These are phyloP conservation scores for Kentomonas sorsogonicus DNA, from an alignment of 208 protist genomes.

Conservation along the genomic window DNA sequence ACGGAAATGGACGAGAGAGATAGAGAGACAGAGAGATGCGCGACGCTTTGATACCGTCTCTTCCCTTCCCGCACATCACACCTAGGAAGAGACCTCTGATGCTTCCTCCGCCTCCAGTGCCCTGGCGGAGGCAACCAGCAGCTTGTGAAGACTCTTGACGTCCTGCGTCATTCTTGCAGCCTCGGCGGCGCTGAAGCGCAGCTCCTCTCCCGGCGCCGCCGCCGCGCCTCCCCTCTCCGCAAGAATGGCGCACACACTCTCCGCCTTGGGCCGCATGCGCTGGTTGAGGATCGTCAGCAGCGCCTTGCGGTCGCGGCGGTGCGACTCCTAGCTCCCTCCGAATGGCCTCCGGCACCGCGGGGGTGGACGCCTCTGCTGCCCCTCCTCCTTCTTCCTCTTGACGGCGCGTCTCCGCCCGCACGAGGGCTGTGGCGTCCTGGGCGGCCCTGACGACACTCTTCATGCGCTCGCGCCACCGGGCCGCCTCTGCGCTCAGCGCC, in stretches of 20 bases:
- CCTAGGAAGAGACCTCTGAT: constrained; percentile 9
- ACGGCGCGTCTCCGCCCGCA: background rate
- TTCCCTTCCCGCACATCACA: background rate
- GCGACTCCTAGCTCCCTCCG: constrained; percentile 14
- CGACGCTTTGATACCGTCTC: background rate
- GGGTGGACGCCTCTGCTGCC: background rate
- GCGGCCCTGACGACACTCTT: too few relatives aligned
- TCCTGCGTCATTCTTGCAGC: constrained; percentile 33
- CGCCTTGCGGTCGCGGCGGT: constrained; percentile 74
- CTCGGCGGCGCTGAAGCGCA: too few relatives aligned
- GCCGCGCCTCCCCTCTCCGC: background rate
- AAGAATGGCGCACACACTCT: constrained; percentile 34
- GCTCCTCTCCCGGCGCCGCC: background rate
- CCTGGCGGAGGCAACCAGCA: constrained; percentile 65
- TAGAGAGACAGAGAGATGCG: too few relatives aligned
- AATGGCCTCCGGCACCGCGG: background rate
- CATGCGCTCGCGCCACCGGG: too few relatives aligned
- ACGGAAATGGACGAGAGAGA: background rate
- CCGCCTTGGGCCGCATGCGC: constrained; percentile 71
- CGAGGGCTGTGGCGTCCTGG: background rate
- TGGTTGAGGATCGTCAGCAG: constrained; percentile 86
- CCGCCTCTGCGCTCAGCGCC: too few relatives aligned
- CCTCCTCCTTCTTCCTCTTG: background rate
- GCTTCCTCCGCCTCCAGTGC: constrained; percentile 51
- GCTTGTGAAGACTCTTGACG: constrained; percentile 42